A percentile compares a stretch with the other conserved stretches of the same genome.
These are phyloP conservation scores for Truncatella angustata DNA, from an alignment of 2,329 filamentous ascomycete genomes.

Conservation along the genomic window DNA sequence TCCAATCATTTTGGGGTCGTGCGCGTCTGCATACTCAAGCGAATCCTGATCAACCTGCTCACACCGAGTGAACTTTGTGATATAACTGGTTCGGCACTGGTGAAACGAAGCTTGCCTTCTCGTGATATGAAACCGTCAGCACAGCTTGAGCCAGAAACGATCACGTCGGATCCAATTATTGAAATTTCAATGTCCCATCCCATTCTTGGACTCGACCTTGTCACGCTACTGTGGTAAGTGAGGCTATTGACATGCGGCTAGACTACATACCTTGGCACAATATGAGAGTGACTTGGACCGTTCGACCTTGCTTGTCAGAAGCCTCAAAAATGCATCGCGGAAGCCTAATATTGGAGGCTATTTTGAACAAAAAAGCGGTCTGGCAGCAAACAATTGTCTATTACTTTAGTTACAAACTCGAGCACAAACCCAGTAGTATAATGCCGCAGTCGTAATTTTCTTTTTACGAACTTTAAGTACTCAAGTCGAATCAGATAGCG, in stretches of 20 bases:
- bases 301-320: too few species aligned
- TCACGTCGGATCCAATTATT: too few species aligned
- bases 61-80: constrained; percentile 1
- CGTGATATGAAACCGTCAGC: constrained; percentile 3
- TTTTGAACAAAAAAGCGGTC: not conserved
- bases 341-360: not conserved
- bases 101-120: constrained; percentile 2
- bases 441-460: not conserved
- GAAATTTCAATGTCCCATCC: too few species aligned
- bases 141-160: not conserved
- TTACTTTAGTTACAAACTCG: not conserved
- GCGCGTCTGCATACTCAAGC: not conserved
- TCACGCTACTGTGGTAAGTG: too few species aligned
- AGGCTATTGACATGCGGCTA: not conserved
- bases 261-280: too few species aligned
- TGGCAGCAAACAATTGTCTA: not conserved
- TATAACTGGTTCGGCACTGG: not conserved
- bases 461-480: not conserved
- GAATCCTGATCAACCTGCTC: too few species aligned
- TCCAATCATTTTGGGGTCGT: constrained; percentile 5
- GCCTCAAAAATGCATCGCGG: too few species aligned
- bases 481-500: not conserved
- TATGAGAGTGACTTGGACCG: too few species aligned
- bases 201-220: too few species aligned
- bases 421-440: not conserved